Conservation (phyloP, 1,284 basidiomycete species). For the Porogramme epimiltina region DNA sequence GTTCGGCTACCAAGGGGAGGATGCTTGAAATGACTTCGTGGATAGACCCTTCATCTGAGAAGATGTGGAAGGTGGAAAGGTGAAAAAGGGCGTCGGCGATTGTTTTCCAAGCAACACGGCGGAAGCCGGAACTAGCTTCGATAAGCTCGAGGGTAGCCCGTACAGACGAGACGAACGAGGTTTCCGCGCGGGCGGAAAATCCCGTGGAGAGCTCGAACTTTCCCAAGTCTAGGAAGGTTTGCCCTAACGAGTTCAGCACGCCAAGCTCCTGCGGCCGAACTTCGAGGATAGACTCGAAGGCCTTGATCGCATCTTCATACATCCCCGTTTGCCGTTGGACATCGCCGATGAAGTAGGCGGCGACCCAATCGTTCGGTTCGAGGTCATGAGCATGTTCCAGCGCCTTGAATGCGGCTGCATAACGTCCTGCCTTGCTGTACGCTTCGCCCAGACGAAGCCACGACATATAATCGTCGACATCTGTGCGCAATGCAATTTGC, state of each 20-base stretch:
- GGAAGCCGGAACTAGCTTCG: constrained; percentile 59
- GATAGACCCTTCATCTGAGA: constrained; percentile 43
- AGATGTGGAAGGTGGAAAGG: constrained; percentile 52
- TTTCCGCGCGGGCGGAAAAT: constrained; percentile 75
- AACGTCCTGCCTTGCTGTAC: constrained; percentile 86
- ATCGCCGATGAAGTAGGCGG: constrained; percentile 83
- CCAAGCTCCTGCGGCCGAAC: constrained; percentile 68
- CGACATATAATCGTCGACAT: constrained; percentile 74
- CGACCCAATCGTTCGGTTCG: constrained; percentile 80
- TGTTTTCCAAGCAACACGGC: constrained; percentile 84
- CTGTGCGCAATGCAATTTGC: constrained; percentile 86
- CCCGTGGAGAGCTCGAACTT: constrained; percentile 66
- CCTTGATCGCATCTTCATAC: constrained; percentile 72
- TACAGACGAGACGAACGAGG: constrained; percentile 68
- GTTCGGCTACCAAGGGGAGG: constrained; percentile 39
- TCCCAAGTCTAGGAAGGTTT: constrained; percentile 77
- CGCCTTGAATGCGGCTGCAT: constrained; percentile 89
- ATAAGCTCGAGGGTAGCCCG: constrained; percentile 58
- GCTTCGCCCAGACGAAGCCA: constrained; percentile 95
- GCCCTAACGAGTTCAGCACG: constrained; percentile 74
- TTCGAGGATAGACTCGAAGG: constrained; percentile 63
- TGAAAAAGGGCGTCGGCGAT: constrained; percentile 78
- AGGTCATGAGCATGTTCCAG: constrained; percentile 77
- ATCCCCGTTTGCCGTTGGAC: constrained; percentile 83
- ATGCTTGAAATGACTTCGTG: constrained; percentile 39